Conservation (phyloP, 2,329 filamentous ascomycete genomes). For the Gnomoniopsis smithogilvyi region DNA sequence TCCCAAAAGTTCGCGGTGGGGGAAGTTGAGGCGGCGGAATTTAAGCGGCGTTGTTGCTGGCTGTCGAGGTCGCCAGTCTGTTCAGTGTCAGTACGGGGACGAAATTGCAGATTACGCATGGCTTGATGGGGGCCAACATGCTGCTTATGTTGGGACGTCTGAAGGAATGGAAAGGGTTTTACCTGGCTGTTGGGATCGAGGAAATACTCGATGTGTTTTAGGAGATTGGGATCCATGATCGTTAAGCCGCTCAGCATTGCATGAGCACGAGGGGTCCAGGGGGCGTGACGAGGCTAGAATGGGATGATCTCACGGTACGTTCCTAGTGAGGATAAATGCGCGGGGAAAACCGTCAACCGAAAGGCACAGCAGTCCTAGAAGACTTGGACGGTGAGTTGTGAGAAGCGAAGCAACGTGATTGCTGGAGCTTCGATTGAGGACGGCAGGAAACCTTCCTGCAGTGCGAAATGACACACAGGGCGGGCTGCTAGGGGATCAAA, state of each 20-base stretch:
- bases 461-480: too few species aligned
- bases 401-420: not conserved
- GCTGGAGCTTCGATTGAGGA: not conserved
- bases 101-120: not conserved
- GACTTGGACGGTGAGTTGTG: not conserved
- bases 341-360: not conserved
- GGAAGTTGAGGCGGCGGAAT: constrained; percentile 21
- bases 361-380: not conserved
- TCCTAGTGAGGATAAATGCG: not conserved
- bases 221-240: constrained; percentile 35
- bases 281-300: not conserved
- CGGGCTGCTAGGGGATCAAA: too few species aligned
- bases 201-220: constrained; percentile 38
- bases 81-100: constrained; percentile 20
- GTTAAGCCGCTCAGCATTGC: constrained; percentile 11
- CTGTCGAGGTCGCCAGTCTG: constrained; percentile 32
- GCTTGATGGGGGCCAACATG: not conserved
- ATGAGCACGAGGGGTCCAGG: constrained; percentile 1
- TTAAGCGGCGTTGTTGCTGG: constrained; percentile 25
- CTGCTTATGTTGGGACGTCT: not conserved
- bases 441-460: too few species aligned
- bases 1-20: constrained; percentile 32
- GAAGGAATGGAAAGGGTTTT: constrained; percentile 16
- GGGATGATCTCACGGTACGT: not conserved
- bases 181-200: constrained; percentile 36